Conservation (phyloP, 2,329 filamentous ascomycete species). For the Alternaria longipes region DNA sequence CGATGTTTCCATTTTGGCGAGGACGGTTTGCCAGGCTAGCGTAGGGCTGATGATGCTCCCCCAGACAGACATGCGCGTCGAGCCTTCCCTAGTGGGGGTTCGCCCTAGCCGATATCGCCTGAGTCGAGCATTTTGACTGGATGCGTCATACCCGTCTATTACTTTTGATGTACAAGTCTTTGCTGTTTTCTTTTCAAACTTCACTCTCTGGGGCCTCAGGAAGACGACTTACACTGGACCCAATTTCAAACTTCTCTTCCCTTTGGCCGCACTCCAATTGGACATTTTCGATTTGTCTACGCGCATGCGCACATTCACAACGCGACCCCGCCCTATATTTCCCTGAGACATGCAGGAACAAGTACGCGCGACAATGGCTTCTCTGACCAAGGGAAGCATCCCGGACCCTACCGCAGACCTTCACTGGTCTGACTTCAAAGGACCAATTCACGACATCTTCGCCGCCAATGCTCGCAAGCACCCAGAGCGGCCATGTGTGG, state of each 20-base stretch:
- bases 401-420: constrained; percentile 75
- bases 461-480: constrained; percentile 70
- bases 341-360: constrained; percentile 18
- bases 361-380: constrained; percentile 42
- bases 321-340: constrained; percentile 24
- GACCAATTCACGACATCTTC: constrained; percentile 77
- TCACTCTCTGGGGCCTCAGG: neutral
- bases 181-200: neutral
- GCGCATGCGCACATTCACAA: constrained; percentile 17
- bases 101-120: constrained; percentile 42
- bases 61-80: constrained; percentile 7
- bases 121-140: constrained; percentile 30
- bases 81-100: constrained; percentile 28
- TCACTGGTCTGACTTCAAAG: constrained; percentile 71
- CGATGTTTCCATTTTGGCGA: constrained; percentile 1
- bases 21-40: constrained; percentile 18
- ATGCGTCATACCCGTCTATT: constrained; percentile 29
- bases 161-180: constrained; percentile 11
- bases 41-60: constrained; percentile 14
- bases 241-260: neutral
- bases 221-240: neutral
- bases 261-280: constrained; percentile 4
- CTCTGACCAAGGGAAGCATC: constrained; percentile 43
- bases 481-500: constrained; percentile 73
- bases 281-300: neutral